Base-by-base conservation (phyloP, 305 asterid species). In the Rubia balearica region DNA sequence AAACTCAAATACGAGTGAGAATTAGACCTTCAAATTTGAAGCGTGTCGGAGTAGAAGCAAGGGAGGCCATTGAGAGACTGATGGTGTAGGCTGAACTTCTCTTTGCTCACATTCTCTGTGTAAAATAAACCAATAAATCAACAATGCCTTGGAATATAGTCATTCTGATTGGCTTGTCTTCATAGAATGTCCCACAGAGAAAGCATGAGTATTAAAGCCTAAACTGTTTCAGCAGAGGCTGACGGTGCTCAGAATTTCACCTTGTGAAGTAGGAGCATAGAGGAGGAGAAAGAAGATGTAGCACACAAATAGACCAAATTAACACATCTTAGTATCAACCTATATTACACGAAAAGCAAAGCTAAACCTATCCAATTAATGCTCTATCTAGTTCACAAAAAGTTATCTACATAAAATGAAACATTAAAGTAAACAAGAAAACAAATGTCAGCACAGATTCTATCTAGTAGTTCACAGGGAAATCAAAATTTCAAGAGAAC, bases 31-130 rank as follows among this genome's bases (percentile, higher is more conserved):
- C 55, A 81, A 81, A 74, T 78, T 67, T 22, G 97, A 60, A 90
- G 75, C 40, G 73, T 83, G 49, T 86, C 86, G 62, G 97, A 89
- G 85, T 85, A 85, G 90, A 92, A 90, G 45, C 98, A 96, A 68
- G 97, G 96, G 70, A 89, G 90, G 70, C 97, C 89, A 21, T 96
- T 96, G 57, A 95, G 96, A 59, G 98, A 89, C 78, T 87, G 98
- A 85, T 87, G 78, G 91, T 79, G 71, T 82, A 73, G 46, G 79
- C 81, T 0, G 91, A 82, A 38, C 30, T 27, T 27, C 30, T 27
- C 30, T 27, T 27, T 27, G 30, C 30, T 27, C 30, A 27, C 30
- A 27, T 27, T n/a, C n/a, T n/a, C n/a, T n/a, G 30, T 27, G 30
- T 27, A 27, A 27, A 27, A 27, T 27, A 27, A 27, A 27, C 30